Base-by-base conservation (phyloP, 352 stramenopile species). In the Phytopythium mirpurense region DNA sequence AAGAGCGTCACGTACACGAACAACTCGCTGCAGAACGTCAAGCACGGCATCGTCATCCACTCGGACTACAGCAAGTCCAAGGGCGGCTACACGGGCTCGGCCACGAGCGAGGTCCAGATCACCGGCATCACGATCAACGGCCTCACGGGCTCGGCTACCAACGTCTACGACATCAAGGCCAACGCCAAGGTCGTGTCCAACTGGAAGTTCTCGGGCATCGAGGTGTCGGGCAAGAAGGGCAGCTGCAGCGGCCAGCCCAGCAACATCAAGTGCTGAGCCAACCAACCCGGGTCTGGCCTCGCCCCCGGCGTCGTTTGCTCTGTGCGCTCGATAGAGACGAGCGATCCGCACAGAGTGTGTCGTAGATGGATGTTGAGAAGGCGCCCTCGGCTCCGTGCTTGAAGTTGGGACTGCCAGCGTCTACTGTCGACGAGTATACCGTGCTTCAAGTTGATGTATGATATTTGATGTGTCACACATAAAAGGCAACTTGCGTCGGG, bases 51-150 rank as follows among this genome's bases (percentile, higher is more conserved):
- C 43, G 59, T 63, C 5, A 23, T 63, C 4, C 51, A 62, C 54
- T 67, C 67, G 43, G 57, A 71, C 53, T 76, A 73, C 54, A 71
- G 46, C 53, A 70, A 70, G 56, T 5, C 42, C 10, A 63, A 73
- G 42, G 67, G 67, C 11, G 57, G 56, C 24, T 71, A 68, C 55
- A 62, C 63, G 29, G 47, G 48, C 21, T 51, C 50, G 3, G 1
- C 55, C 34, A 67, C 55, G 18, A 60, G 56, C 21, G 23, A 40
- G 19, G 55, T 56, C 38, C 1, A 41, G 12, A 62, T 67, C 50
- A 44, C 35, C 7, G 41, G 26, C 21, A 47, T 62, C 12, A 51
- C 31, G 1, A 32, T 68, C 35, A 54, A 34, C 2, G 61, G 61
- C 19, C 49, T 68, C 3, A 53, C 57, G 23, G 61, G 57, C 23